A percentile compares a stretch with the other conserved stretches of the same genome.
Evolutionary conservation across 179 eudicot species (phyloP).

Genomic region (Pouteria campechiana): DNA sequence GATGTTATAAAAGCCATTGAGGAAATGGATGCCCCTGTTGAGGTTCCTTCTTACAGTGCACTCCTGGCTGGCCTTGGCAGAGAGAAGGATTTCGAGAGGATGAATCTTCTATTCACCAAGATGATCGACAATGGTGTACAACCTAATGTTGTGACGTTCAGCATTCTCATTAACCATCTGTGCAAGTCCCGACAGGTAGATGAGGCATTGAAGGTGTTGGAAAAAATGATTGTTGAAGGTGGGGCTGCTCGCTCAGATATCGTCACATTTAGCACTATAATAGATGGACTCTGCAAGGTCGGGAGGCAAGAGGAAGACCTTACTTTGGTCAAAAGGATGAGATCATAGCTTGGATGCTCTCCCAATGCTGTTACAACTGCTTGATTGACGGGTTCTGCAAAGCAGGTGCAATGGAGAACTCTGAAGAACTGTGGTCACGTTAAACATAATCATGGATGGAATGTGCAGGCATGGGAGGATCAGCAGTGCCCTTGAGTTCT

Average conservation of each 20-base stretch:
- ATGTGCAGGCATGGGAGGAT: conserved; percentile 61
- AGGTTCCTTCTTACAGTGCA: conserved; percentile 45
- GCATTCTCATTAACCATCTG: conserved; percentile 54
- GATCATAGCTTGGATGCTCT: conserved; percentile 22
- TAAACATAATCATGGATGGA: conserved; percentile 59
- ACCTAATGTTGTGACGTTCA: conserved; percentile 48
- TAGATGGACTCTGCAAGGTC: conserved; percentile 72
- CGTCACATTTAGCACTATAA: conserved; percentile 53
- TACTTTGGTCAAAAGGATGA: conserved; percentile 52
- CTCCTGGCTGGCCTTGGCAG: conserved; percentile 44
- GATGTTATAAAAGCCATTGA: conserved; percentile 30
- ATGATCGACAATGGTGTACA: conserved; percentile 56
- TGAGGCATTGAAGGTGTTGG: conserved; percentile 48
- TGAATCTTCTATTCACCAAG: conserved; percentile 46
- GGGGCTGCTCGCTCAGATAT: conserved; percentile 46
- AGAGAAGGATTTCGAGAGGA: conserved; percentile 22
- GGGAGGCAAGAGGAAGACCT: conserved; percentile 66
- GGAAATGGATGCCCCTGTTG: conserved; percentile 31
- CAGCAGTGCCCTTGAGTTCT: conserved; percentile 46
- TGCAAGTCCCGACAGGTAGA: conserved; percentile 56
- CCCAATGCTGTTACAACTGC: conserved; percentile 62
- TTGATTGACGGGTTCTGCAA: conserved; percentile 72
- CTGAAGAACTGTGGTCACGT: conserved; percentile 42
- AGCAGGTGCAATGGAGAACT: conserved; percentile 47
- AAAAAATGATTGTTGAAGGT: conserved; percentile 43